These are phyloP conservation scores for Ophiocordyceps camponoti-floridani DNA, from an alignment of 2,329 filamentous ascomycete genomes.

Conservation along the genomic window DNA sequence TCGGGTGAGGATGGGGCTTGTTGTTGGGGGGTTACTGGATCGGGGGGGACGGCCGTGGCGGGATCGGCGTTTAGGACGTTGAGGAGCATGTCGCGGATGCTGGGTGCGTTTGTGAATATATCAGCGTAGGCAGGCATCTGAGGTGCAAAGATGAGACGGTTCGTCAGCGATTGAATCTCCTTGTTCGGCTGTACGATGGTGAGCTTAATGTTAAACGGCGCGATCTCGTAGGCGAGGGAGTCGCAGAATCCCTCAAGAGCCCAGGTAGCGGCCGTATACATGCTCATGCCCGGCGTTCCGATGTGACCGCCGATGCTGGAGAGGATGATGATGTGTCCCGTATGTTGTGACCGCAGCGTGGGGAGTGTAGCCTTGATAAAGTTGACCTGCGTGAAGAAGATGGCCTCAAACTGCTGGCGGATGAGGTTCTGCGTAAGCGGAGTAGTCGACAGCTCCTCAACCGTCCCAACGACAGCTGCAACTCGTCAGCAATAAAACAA, in stretches of 20 bases:
- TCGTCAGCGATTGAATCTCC: slow-evolving; percentile 75
- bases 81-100: slow-evolving; percentile 66
- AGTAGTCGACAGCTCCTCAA: slow-evolving; percentile 72
- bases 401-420: slow-evolving; percentile 80
- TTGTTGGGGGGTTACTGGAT: slow-evolving; percentile 6
- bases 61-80: slow-evolving; percentile 64
- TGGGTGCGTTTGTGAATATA: slow-evolving; percentile 42
- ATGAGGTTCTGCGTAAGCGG: slow-evolving; percentile 60
- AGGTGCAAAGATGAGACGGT: slow-evolving; percentile 71
- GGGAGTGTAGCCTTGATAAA: slow-evolving; percentile 82
- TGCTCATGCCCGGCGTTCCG: slow-evolving; percentile 75
- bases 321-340: slow-evolving; percentile 77
- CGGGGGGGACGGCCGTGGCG: slow-evolving; percentile 30
- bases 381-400: slow-evolving; percentile 93
- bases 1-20: slow-evolving; percentile 13
- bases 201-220: slow-evolving; percentile 91
- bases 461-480: slow-evolving; percentile 66
- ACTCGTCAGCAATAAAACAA: no score
- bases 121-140: slow-evolving; percentile 39
- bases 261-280: slow-evolving; percentile 88
- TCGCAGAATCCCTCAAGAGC: slow-evolving; percentile 93
- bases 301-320: slow-evolving; percentile 86
- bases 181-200: slow-evolving; percentile 93
- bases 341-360: slow-evolving; percentile 58
- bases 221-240: slow-evolving; percentile 85